Base-by-base conservation (phyloP, 2,329 filamentous ascomycete species). In the Paecilomyces formosus region DNA sequence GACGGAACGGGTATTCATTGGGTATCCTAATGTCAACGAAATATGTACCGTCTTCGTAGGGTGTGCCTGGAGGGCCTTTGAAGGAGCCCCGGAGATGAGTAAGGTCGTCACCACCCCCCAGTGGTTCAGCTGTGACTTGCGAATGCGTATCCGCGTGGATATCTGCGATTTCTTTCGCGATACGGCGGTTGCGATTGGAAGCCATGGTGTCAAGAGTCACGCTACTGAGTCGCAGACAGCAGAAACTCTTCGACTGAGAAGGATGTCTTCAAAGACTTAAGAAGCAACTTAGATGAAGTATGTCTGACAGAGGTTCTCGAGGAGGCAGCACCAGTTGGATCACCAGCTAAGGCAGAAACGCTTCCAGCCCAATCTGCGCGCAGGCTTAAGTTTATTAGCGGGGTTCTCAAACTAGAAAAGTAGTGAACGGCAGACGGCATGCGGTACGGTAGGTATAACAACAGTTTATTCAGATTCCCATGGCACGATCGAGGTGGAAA, bases 1-100 rank as follows among this genome's bases (percentile, higher is more conserved):
- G 90, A 66, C 92, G 89, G 79, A 99, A 99, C 0, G 94, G 94
- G 70, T 99, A 99, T 65, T 89, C 89, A 62, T 84, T 83, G 0
- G 93, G 92, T 56, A 99, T 94, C 67, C 83, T 83, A 67, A 99
- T 94, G 68, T 96, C 90, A 65, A 99, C 85, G 15, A 83, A 76
- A 73, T 86, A 99, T 28, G 82, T 87, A 49, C 92, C 94, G 21
- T 91, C 92, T 65, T 92, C 90, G 71, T 97, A 99, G 0, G 94
- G 92, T 1, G 93, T 96, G 63, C 95, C 92, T 35, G 93, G 92
- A 1, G 94, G 94, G 0, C 91, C 94, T 39, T 82, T 82, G 72
- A 99, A 94, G 58, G 85, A 84, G 59, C 93, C 94, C 65, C 86
- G 87, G 62, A 99, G 85, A 68, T 93, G 89, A 59, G 87, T 90